Conservation (phyloP, 495 filamentous ascomycete species). For the Xylaria flabelliformis region DNA sequence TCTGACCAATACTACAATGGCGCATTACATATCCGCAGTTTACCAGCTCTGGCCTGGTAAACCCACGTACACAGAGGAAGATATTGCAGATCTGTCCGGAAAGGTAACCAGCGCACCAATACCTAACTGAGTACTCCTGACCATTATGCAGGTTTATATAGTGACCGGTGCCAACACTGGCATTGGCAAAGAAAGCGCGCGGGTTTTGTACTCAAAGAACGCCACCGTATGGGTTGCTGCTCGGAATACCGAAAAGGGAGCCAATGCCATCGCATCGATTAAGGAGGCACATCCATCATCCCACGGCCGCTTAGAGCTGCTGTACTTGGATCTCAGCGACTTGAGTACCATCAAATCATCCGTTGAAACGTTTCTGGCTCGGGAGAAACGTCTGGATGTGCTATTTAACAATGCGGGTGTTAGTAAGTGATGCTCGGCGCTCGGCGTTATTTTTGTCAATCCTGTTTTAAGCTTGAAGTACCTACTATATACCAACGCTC, state of each 20-base stretch:
- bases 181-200: slow-evolving; percentile 55
- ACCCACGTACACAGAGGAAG: slow-evolving; percentile 42
- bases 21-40: slow-evolving; percentile 22
- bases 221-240: slow-evolving; percentile 61
- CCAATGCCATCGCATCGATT: slow-evolving; percentile 37
- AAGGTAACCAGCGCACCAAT: slow-evolving; percentile 23
- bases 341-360: slow-evolving; percentile 35
- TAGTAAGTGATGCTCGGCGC: slow-evolving; percentile 21
- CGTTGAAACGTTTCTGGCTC: slow-evolving; percentile 33
- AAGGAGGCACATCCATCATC: slow-evolving; percentile 37
- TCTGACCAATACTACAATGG: slow-evolving; percentile 8
- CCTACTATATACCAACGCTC: slow-evolving; percentile 18
- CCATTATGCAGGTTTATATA: slow-evolving; percentile 43
- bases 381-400: slow-evolving; percentile 38
- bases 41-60: slow-evolving; percentile 33
- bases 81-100: slow-evolving; percentile 35
- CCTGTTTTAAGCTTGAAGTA: slow-evolving; percentile 31
- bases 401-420: slow-evolving; percentile 52
- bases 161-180: slow-evolving; percentile 60
- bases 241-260: slow-evolving; percentile 49
- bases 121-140: background rate
- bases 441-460: slow-evolving; percentile 9
- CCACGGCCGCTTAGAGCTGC: slow-evolving; percentile 37
- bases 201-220: slow-evolving; percentile 52
- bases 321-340: slow-evolving; percentile 41